phyloP scores from a whole-genome alignment of 2,329 filamentous ascomycete genomes.

The Orbilia quercus region DNA sequence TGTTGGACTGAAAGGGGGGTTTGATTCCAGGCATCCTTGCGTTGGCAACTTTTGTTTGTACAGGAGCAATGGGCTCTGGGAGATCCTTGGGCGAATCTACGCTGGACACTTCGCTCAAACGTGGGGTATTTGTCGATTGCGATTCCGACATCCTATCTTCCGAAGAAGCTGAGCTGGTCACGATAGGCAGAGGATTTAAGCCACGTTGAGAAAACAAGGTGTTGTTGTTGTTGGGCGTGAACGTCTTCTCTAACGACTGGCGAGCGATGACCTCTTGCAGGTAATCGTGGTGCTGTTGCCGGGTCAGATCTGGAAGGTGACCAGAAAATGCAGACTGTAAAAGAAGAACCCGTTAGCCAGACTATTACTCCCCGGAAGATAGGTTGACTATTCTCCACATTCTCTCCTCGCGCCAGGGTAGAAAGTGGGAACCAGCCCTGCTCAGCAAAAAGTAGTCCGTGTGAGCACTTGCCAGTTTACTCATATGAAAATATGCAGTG shows the following conservation, averaged over 20 bases:
- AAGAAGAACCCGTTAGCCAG: conserved; percentile 36
- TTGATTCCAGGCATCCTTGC: conserved; percentile 53
- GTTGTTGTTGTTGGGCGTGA: conserved; percentile 46
- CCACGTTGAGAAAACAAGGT: conserved; percentile 55
- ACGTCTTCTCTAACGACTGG: conserved; percentile 53
- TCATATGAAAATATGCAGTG: conserved; percentile 56
- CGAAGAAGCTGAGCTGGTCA: conserved; percentile 50
- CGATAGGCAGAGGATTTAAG: conserved; percentile 53
- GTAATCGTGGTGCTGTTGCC: conserved; percentile 56
- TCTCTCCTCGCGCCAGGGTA: background rate
- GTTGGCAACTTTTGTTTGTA: conserved; percentile 50
- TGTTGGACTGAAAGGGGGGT: conserved; percentile 52
- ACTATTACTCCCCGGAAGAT: conserved; percentile 10
- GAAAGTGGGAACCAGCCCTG: background rate
- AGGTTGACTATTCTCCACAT: conserved; percentile 4
- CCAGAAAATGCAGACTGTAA: conserved; percentile 54
- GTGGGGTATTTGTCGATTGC: conserved; percentile 59
- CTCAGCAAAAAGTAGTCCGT: background rate
- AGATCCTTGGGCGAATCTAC: conserved; percentile 59
- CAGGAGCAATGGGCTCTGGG: conserved; percentile 56
- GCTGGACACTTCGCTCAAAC: conserved; percentile 60
- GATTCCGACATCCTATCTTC: conserved; percentile 57
- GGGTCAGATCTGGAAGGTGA: conserved; percentile 56
- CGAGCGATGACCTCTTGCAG: conserved; percentile 54
- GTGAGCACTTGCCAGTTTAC: conserved; percentile 51